Evolutionary conservation across 441 rosid genomes (phyloP), one percentile per base, ranked within the genome.

Genomic region (Bocquillonia castaneifolia): DNA sequence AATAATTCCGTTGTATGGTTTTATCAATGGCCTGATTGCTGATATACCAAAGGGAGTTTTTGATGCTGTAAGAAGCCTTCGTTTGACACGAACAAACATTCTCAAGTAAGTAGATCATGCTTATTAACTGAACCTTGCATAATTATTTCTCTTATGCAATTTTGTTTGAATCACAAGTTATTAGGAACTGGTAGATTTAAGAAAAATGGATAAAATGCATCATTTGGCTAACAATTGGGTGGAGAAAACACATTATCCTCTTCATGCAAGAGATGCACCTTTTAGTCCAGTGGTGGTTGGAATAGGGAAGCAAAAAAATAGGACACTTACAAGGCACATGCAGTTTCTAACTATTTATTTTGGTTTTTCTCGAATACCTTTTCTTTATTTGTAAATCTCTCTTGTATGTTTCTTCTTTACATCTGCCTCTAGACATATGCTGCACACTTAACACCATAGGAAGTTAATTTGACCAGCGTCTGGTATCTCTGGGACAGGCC

Each of bases 41-140:
- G 81, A 85, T 44, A 63, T 72, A 32, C 96, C 87, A 18, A 78
- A 79, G 63, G 81, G 70, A 14, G 82, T 83, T 68, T 84, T 85
- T 68, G 79, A 87, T 28, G 83, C 81, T 4, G 74, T 91, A 71
- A 85, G 77, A 82, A 59, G 77, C 68, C 91, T 94, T 67, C 92
- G 82, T n/a, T 73, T 94, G 67, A 85, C 97, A 28, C 84, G 97
- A 61, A 69, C 86, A 34, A 83, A 83, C 69, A 76, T 90, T 65
- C 80, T 87, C 76, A 87, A 85, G 99, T 93, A 82, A 88, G 88
- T 77, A 34, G n/a, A 59, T 56, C 61, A 10, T 63, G 15, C 37
- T 52, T 59, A 22, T 37, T 44, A 22, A 53, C 25, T 51, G 48
- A 18, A 6, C 22, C 57, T 34, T 64, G 13, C 8, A 15, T 64